Evolutionary conservation across 2,329 filamentous ascomycete genomes (phyloP).

Genomic region (Diaporthe destruens): DNA sequence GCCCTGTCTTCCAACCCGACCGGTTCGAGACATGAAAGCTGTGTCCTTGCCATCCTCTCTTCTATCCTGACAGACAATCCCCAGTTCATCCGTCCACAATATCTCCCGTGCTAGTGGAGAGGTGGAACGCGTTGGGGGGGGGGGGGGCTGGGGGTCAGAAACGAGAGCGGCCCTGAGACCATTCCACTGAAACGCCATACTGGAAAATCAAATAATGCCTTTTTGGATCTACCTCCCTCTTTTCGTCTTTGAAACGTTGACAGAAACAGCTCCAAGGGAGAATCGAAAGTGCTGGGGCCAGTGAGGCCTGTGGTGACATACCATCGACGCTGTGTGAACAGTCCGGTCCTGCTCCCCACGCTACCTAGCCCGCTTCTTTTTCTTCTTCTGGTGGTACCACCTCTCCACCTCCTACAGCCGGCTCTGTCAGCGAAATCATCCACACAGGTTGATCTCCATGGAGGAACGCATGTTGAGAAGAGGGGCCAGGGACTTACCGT

Average conservation of each 20-base stretch:
- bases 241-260: slow-evolving; percentile 4
- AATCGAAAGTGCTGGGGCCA: slow-evolving; percentile 7
- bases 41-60: background rate
- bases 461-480: background rate
- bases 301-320: background rate
- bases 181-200: slow-evolving; percentile 21
- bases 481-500: slow-evolving; percentile 19
- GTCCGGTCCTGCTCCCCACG: background rate
- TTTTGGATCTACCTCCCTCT: slow-evolving; percentile 14
- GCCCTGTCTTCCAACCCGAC: background rate
- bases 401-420: slow-evolving; percentile 38
- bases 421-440: slow-evolving; percentile 8
- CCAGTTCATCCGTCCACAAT: background rate
- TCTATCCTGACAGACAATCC: slow-evolving; percentile 1
- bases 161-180: background rate
- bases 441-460: background rate
- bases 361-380: slow-evolving; percentile 36
- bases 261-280: background rate
- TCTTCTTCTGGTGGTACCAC: slow-evolving; percentile 40
- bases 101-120: background rate
- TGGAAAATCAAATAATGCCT: slow-evolving; percentile 21
- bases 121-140: background rate
- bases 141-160: background rate
- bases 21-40: background rate
- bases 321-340: background rate